Conservation (phyloP, 2,329 filamentous ascomycete genomes). For the Didymella lethalis region DNA sequence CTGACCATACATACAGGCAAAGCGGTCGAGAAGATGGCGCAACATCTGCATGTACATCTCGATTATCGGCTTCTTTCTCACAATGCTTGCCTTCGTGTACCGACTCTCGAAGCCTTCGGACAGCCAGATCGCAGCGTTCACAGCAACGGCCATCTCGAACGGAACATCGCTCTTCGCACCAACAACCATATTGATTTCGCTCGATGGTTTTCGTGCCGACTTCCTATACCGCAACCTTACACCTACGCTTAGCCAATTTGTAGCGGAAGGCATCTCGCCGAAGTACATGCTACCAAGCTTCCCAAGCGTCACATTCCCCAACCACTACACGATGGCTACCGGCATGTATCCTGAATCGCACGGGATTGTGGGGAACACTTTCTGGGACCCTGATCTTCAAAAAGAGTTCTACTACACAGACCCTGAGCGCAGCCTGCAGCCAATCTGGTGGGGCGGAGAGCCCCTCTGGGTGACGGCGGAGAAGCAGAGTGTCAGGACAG, state of each 20-base stretch:
- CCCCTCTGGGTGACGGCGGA: slow-evolving; percentile 95
- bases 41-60: slow-evolving; percentile 53
- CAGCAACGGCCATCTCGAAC: slow-evolving; percentile 65
- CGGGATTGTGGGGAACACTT: slow-evolving; percentile 91
- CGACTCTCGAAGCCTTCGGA: slow-evolving; percentile 56
- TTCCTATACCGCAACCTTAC: slow-evolving; percentile 86
- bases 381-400: slow-evolving; percentile 82
- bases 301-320: slow-evolving; percentile 92
- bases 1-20: slow-evolving; percentile 31
- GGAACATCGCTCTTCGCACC: slow-evolving; percentile 89
- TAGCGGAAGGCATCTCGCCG: slow-evolving; percentile 85
- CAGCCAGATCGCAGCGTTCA: slow-evolving; percentile 27
- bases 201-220: slow-evolving; percentile 95
- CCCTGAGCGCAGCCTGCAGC: slow-evolving; percentile 74
- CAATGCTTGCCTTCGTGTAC: slow-evolving; percentile 65
- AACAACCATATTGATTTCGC: slow-evolving; percentile 90
- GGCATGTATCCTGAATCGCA: slow-evolving; percentile 92
- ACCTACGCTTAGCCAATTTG: slow-evolving; percentile 78
- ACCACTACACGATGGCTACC: slow-evolving; percentile 93
- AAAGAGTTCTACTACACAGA: slow-evolving; percentile 91
- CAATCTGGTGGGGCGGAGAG: slow-evolving; percentile 95
- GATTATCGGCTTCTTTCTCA: slow-evolving; percentile 62
- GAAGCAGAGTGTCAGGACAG: slow-evolving; percentile 76
- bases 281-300: slow-evolving; percentile 94
- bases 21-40: slow-evolving; percentile 49